Conservation (phyloP, 2,329 filamentous ascomycete species). For the Fusarium sp. region DNA sequence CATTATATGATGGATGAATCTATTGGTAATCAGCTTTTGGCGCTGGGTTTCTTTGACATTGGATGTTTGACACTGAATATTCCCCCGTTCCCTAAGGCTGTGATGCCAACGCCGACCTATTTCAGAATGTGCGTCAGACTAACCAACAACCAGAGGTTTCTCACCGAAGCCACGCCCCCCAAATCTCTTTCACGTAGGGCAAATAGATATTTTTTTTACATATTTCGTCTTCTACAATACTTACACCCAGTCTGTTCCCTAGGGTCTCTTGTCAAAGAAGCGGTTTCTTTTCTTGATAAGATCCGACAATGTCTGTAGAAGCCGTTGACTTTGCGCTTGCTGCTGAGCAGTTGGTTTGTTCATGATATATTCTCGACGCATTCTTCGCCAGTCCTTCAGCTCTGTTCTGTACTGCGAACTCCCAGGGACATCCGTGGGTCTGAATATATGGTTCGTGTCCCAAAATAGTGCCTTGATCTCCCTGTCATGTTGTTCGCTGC, state of each 20-base stretch:
- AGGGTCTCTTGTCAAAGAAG: neutral
- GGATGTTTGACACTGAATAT: neutral
- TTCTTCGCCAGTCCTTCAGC: neutral
- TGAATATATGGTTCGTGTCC: conserved; percentile 1
- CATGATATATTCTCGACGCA: neutral
- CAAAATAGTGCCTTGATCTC: conserved; percentile 14
- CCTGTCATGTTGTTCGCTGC: neutral
- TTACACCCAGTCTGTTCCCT: neutral
- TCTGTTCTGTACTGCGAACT: neutral
- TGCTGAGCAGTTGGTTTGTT: neutral
- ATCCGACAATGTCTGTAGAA: neutral
- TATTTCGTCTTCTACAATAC: neutral
- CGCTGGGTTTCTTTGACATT: neutral
- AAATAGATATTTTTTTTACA: neutral
- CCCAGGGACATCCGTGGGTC: neutral
- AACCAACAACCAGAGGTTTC: neutral
- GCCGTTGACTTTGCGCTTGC: neutral
- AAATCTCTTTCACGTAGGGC: too few species aligned
- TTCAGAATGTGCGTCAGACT: too few species aligned
- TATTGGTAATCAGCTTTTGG: neutral
- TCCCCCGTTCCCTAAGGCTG: neutral
- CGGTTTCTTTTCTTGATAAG: neutral
- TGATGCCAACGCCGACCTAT: neutral
- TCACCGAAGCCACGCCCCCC: neutral
- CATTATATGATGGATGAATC: neutral